Conservation (phyloP, 2,329 filamentous ascomycete genomes). For the Colletotrichum caudatum region DNA sequence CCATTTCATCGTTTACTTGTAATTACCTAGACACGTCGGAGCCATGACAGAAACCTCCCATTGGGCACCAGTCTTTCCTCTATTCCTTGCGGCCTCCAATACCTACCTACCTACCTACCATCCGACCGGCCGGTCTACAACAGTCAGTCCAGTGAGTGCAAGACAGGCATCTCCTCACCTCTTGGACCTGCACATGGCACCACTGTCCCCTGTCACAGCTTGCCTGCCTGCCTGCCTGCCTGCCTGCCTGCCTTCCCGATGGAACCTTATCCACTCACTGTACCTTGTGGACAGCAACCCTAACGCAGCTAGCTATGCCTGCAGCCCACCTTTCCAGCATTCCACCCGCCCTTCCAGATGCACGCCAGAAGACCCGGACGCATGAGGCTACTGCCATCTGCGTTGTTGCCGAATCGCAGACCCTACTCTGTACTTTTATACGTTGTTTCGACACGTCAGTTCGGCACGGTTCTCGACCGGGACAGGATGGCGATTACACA, state of each 20-base stretch:
- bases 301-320: slow-evolving; percentile 23
- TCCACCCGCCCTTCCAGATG: slow-evolving; percentile 39
- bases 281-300: slow-evolving; percentile 8
- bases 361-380: slow-evolving; percentile 37
- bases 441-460: slow-evolving; percentile 12
- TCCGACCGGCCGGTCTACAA: not conserved
- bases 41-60: slow-evolving; percentile 7
- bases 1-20: slow-evolving; percentile 12
- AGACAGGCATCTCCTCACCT: slow-evolving; percentile 11
- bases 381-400: slow-evolving; percentile 20
- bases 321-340: slow-evolving; percentile 26
- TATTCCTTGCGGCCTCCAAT: not conserved
- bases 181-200: slow-evolving; percentile 16
- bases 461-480: slow-evolving; percentile 19
- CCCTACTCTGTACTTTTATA: not conserved
- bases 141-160: not conserved
- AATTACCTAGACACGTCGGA: slow-evolving; percentile 13
- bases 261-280: slow-evolving; percentile 31
- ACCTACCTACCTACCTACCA: not conserved
- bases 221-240: slow-evolving; percentile 1
- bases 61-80: not conserved
- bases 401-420: slow-evolving; percentile 15
- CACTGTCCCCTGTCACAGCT: slow-evolving; percentile 30
- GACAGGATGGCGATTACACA: slow-evolving; percentile 12
- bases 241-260: not conserved